Evolutionary conservation across 768 basidiomycete species (phyloP).

Genomic region (Porphyrellus cyaneotinctus): DNA sequence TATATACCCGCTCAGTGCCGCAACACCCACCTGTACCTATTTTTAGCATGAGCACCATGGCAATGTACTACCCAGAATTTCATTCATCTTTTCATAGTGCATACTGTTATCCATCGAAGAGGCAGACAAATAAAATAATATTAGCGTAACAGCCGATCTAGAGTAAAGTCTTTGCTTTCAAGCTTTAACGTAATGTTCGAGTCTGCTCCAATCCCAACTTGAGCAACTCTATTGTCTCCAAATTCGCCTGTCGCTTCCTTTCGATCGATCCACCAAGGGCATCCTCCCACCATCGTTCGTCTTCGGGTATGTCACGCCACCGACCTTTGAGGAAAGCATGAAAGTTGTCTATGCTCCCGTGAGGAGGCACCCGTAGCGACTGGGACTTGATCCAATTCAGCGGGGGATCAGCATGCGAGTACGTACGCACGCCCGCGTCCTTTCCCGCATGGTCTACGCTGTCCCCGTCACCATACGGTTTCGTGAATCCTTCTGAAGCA

Average conservation of each 20-base stretch:
- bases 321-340: slow-evolving; percentile 49
- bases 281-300: slow-evolving; percentile 65
- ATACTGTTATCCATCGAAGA: not conserved
- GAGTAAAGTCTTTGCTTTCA: not conserved
- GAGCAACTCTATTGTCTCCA: slow-evolving; percentile 21
- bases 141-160: not conserved
- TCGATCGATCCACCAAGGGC: slow-evolving; percentile 52
- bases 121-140: not conserved
- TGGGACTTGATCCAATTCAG: slow-evolving; percentile 27
- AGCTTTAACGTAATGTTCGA: slow-evolving; percentile 8
- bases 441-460: not conserved
- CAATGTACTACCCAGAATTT: not conserved
- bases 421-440: slow-evolving; percentile 19
- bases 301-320: slow-evolving; percentile 58
- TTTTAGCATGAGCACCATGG: not conserved
- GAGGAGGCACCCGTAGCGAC: slow-evolving; percentile 19
- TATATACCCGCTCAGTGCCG: too few species aligned
- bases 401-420: slow-evolving; percentile 32
- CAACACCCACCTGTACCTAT: too few species aligned
- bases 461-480: slow-evolving; percentile 11
- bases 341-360: slow-evolving; percentile 19
- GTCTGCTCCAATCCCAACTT: slow-evolving; percentile 21
- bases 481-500: slow-evolving; percentile 53
- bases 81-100: not conserved
- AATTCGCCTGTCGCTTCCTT: slow-evolving; percentile 27